A percentile compares a stretch with the other conserved stretches of the same genome.
Conservation (phyloP, 2,329 filamentous ascomycete species). For the Paracoccidioides lutzii region DNA sequence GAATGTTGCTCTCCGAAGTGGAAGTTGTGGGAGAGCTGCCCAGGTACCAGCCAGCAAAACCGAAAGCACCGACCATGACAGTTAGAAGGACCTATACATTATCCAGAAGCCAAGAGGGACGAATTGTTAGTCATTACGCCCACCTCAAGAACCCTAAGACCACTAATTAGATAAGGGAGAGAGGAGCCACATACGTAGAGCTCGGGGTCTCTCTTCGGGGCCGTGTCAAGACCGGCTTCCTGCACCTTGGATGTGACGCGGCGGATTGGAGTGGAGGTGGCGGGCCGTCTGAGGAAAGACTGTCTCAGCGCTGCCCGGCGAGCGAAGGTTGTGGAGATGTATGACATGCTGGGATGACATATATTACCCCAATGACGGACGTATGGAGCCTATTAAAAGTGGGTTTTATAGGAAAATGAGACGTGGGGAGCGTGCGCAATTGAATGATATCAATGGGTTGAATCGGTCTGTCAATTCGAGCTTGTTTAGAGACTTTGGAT, state of each 20-base stretch:
- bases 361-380: background rate
- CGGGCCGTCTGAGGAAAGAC: constrained; percentile 26
- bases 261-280: constrained; percentile 26
- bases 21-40: constrained; percentile 74
- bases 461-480: no score
- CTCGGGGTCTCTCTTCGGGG: constrained; percentile 58
- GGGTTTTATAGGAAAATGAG: background rate
- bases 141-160: background rate
- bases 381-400: background rate
- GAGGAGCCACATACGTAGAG: constrained; percentile 48
- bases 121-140: background rate
- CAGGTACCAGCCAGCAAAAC: constrained; percentile 69
- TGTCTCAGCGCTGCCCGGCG: constrained; percentile 32
- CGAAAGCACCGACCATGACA: constrained; percentile 81
- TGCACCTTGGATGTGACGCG: constrained; percentile 29
- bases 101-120: background rate
- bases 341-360: constrained; percentile 25
- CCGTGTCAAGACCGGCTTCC: constrained; percentile 44
- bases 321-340: constrained; percentile 29
- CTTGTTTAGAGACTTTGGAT: background rate
- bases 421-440: background rate
- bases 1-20: constrained; percentile 67
- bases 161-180: background rate
- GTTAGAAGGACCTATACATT: constrained; percentile 65
- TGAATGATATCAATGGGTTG: background rate